Percentiles rank a stretch among this genome's conserved stretches.
These are phyloP conservation scores for Lachnellula occidentalis DNA, from an alignment of 2,329 filamentous ascomycete species.

Conservation along the genomic window DNA sequence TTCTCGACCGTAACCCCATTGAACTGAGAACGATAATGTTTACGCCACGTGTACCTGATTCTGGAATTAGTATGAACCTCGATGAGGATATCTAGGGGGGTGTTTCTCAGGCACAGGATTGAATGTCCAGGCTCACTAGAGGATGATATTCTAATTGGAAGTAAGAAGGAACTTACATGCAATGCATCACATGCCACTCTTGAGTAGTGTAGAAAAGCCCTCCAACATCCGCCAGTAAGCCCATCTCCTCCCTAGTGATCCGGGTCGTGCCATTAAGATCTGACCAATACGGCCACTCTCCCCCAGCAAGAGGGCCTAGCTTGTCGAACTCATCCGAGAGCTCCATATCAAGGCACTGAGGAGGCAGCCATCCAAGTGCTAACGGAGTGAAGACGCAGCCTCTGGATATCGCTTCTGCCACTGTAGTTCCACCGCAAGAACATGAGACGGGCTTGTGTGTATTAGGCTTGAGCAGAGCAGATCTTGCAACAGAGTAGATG, in stretches of 20 bases:
- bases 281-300: slow-evolving; percentile 31
- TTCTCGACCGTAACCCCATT: slow-evolving; percentile 1
- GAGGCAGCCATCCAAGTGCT: slow-evolving; percentile 33
- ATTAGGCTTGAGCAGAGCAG: not conserved
- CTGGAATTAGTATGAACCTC: not conserved
- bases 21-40: slow-evolving; percentile 15
- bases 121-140: not conserved
- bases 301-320: slow-evolving; percentile 25
- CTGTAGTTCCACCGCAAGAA: slow-evolving; percentile 25
- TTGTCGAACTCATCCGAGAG: slow-evolving; percentile 32
- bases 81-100: too few species aligned
- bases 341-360: slow-evolving; percentile 31
- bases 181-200: slow-evolving; percentile 32
- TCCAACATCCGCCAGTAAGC: slow-evolving; percentile 17
- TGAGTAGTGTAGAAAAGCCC: slow-evolving; percentile 21
- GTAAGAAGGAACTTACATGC: slow-evolving; percentile 17
- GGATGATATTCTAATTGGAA: too few species aligned
- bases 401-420: slow-evolving; percentile 24
- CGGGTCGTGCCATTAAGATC: slow-evolving; percentile 22
- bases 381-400: slow-evolving; percentile 33
- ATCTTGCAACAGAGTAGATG: not conserved
- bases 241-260: slow-evolving; percentile 16
- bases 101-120: too few species aligned
- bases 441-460: slow-evolving; percentile 1
- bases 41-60: slow-evolving; percentile 29